Evolutionary conservation across 176 grass and related monocot genomes (phyloP), one percentile per base, ranked within the genome.

Genomic region (Oryza australiensis): DNA sequence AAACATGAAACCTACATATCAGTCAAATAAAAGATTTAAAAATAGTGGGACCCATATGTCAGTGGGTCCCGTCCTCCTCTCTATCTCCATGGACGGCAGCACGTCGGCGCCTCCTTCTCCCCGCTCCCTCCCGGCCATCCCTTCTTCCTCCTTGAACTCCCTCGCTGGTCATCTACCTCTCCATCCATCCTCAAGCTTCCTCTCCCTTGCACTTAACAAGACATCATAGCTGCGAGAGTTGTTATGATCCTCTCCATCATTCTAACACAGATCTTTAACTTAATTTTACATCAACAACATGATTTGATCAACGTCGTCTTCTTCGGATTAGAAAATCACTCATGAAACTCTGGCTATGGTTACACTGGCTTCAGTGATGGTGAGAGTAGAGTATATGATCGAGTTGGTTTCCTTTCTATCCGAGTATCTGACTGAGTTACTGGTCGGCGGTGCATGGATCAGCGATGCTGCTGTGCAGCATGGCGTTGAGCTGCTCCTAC

Each of bases 401-500:
- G 40, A 49, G 73, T 30, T 49, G n/a, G n/a, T n/a, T n/a, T 75
- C 64, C 18, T 75, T 30, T 62, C 81, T 80, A 75, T 59, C 46
- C 48, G 69, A 9, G 38, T 10, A 7, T 0, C 68, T 27, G 62
- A 24, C n/a, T 28, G 51, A 29, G 32, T 32, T 65, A 59, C 76
- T 71, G 70, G 75, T 70, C 82, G 53, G n/a, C 28, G 23, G 86
- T 3, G 62, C 86, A 32, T 0, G 72, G 83, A 45, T 92, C 92
- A 0, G 90, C 88, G 26, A 98, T 67, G 37, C 84, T 67, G 71
- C 79, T 30, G 78, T 76, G 91, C 76, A 98, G 92, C 11, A 90
- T 90, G 0, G 78, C 70, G 78, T 73, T 89, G 69, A 98, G 92
- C 79, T 95, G 93, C 2, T 98, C 90, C 72, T 93, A 92, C 18